Conservation (phyloP, 257 asterid species). For the Schizonepeta tenuifolia region DNA sequence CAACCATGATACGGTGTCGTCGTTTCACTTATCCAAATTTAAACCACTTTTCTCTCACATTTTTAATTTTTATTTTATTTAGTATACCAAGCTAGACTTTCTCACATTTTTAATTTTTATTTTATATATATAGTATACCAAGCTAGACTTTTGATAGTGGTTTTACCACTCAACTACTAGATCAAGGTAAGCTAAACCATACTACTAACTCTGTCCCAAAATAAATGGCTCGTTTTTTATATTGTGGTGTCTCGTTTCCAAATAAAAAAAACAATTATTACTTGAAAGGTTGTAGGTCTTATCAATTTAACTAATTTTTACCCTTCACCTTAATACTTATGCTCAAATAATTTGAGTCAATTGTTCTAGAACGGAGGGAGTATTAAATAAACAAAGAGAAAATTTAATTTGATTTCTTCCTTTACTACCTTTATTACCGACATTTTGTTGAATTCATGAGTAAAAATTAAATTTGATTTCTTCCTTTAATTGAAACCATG, state of each 20-base stretch:
- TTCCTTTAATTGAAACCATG: not conserved
- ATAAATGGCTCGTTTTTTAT: no score
- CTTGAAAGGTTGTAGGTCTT: no score
- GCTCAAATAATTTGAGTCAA: no score
- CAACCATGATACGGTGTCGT: slow-evolving; percentile 32
- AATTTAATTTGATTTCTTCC: no score
- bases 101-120: slow-evolving; percentile 10
- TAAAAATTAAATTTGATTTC: slow-evolving; percentile 8
- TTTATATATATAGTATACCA: not conserved
- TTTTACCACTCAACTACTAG: slow-evolving; percentile 28
- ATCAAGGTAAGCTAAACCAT: not conserved
- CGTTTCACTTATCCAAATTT: not conserved
- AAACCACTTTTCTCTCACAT: not conserved
- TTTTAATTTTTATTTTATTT: not conserved
- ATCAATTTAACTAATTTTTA: no score
- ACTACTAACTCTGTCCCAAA: no score
- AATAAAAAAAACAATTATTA: no score
- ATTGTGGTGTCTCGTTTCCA: no score
- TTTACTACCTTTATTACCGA: not conserved
- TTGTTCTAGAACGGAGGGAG: no score
- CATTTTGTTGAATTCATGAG: slow-evolving; percentile 3
- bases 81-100: slow-evolving; percentile 19
- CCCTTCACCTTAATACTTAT: no score
- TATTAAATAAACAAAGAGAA: no score
- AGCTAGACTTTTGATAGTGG: slow-evolving; percentile 28